Conservation (phyloP, 2,329 filamentous ascomycete genomes). For the Trichoderma koningiopsis region DNA sequence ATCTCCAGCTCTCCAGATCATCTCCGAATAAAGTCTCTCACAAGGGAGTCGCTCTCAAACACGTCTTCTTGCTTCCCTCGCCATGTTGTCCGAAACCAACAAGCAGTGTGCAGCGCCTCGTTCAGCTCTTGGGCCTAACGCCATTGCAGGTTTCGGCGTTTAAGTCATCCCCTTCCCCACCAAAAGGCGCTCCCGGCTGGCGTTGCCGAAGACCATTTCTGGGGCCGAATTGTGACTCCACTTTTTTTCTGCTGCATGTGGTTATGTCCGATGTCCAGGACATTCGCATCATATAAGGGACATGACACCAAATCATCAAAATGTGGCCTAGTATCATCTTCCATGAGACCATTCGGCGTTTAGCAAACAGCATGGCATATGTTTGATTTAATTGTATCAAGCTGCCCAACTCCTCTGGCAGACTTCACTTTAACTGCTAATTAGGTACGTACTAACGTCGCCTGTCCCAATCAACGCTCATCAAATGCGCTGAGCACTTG, state of each 20-base stretch:
- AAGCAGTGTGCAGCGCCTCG: background rate
- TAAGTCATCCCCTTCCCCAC: background rate
- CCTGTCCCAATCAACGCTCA: background rate
- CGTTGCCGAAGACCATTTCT: background rate
- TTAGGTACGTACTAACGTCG: background rate
- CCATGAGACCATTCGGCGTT: background rate
- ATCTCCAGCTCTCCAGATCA: background rate
- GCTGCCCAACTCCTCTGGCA: background rate
- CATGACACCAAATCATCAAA: background rate
- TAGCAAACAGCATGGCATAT: background rate
- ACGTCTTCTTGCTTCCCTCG: background rate
- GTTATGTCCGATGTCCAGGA: conserved; percentile 7
- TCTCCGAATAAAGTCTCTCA: background rate
- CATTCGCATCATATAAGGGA: background rate
- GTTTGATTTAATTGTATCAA: background rate
- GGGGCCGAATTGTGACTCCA: background rate
- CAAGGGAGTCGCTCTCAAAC: background rate
- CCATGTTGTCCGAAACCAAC: background rate
- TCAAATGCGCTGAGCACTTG: background rate
- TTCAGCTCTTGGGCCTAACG: background rate
- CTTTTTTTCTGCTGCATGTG: background rate
- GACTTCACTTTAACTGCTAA: background rate
- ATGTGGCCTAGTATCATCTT: background rate
- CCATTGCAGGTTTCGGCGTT: conserved; percentile 9
- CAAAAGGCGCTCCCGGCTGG: background rate